Evolutionary conservation across 805 yeast genomes (phyloP), one percentile per base, ranked within the genome.

Genomic region (Nadsonia fulvescens): DNA sequence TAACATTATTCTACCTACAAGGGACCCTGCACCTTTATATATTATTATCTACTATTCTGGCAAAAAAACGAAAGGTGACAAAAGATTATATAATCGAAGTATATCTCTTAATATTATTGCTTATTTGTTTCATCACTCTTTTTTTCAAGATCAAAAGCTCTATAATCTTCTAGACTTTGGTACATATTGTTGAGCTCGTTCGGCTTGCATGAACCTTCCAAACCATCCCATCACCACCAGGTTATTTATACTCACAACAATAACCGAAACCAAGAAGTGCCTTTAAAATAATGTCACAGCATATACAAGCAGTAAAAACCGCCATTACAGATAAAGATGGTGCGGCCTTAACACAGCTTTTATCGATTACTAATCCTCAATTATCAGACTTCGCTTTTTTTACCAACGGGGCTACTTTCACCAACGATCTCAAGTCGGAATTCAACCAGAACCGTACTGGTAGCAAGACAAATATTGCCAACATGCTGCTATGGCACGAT

Each of bases 261-360:
- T n/a, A n/a, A n/a, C n/a, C n/a, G n/a, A n/a, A n/a, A n/a, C n/a
- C n/a, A n/a, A n/a, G n/a, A n/a, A n/a, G n/a, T n/a, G n/a, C n/a
- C 20, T 14, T 23, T 14, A 14, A n/a, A 20, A 10, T 20, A 24
- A 17, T 17, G 18, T 17, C 20, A 8, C 23, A 18, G 15, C 24
- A 26, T 13, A 34, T 29, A 10, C 9, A 5, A 8, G 25, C 30
- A 12, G 27, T 36, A 15, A 20, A 25, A 14, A 11, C 24, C 3
- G 37, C 38, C 8, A 26, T 24, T 4, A 17, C 17, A 3, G 20
- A 32, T 9, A 20, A 28, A 17, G 37, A 37, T 22, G 40, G 42
- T 5, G 27, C 33, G 11, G 29, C 28, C 8, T 28, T 27, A n/a
- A 31, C 40, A 2, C 23, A 31, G 14, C 25, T 37, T 22, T 29